Evolutionary conservation across 2,329 filamentous ascomycete species (phyloP), one percentile per base, ranked within the genome.

Genomic region (Colletotrichum echinochloae): DNA sequence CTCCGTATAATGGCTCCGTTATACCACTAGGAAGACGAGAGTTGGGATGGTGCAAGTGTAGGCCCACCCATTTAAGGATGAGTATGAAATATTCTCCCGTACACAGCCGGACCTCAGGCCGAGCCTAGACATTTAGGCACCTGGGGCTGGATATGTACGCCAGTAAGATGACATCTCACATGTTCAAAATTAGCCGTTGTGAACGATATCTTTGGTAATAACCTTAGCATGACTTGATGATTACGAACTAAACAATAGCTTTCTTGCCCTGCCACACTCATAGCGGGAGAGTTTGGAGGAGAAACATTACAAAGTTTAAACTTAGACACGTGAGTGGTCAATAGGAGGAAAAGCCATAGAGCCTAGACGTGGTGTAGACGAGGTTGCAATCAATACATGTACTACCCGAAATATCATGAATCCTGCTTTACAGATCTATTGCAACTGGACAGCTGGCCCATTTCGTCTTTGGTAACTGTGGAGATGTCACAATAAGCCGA

Each of bases 1-100:
- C n/a, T 44, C 37, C 41, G 57, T 37, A 67, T 70, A 52, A 37
- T 46, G n/a, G 44, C 51, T 35, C 52, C 28, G 44, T 12, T n/a
- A 11, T 23, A 26, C 30, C 30, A 48, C 55, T n/a, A 5, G 39
- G 23, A 28, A 64, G 16, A 9, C 18, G 18, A 44, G 16, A 26
- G n/a, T 14, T 55, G 20, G n/a, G 39, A 33, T 16, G 44, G 26
- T 52, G 33, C n/a, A 16, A 44, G 18, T 28, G 5, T 8, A 3
- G 46, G 3, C 26, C 26, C 20, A 16, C 33, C 33, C 16, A 11
- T 49, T 7, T n/a, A 20, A 30, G n/a, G 9, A 28, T 26, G 33
- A 16, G n/a, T 11, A 60, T 33, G 20, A n/a, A 26, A 2, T 33
- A 14, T n/a, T n/a, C n/a, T n/a, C n/a, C 41, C 44, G 7, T 30